phyloP scores from a whole-genome alignment of 2,329 filamentous ascomycete species.

The Ascocoryne sarcoides region DNA sequence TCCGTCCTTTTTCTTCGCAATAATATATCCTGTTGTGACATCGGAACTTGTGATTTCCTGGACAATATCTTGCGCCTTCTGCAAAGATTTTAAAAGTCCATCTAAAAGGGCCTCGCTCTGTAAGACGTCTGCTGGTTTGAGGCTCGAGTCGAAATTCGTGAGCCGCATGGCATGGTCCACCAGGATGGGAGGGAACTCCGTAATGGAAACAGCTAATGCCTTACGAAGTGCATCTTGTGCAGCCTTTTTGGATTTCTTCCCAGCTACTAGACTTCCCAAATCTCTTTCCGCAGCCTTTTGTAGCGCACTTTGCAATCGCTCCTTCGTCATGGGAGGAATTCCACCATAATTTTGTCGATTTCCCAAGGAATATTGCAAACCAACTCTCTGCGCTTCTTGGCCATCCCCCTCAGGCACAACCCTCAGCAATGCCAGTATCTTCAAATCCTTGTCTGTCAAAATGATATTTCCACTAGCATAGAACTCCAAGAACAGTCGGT shows the following conservation, averaged over 20 bases:
- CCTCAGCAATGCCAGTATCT: constrained; percentile 71
- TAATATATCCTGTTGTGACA: constrained; percentile 72
- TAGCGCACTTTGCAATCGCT: constrained; percentile 62
- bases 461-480: constrained; percentile 95
- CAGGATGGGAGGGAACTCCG: constrained; percentile 79
- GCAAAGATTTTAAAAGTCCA: constrained; percentile 57
- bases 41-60: constrained; percentile 58
- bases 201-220: constrained; percentile 73
- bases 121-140: constrained; percentile 61
- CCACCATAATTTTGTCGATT: constrained; percentile 77
- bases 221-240: constrained; percentile 68
- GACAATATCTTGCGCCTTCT: constrained; percentile 61
- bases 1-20: constrained; percentile 54
- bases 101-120: constrained; percentile 55
- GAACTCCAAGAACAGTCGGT: constrained; percentile 85
- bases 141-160: constrained; percentile 58
- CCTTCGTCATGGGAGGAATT: constrained; percentile 64
- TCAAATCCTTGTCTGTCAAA: constrained; percentile 75
- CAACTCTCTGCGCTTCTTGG: constrained; percentile 74
- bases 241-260: constrained; percentile 66
- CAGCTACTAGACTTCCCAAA: constrained; percentile 37
- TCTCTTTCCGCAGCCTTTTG: constrained; percentile 55
- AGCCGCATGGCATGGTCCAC: constrained; percentile 76
- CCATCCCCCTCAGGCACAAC: constrained; percentile 72
- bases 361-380: constrained; percentile 69